Evolutionary conservation across 495 filamentous ascomycete species (phyloP), one percentile per base, ranked within the genome.

Genomic region (Evansstolkia leycettana): DNA sequence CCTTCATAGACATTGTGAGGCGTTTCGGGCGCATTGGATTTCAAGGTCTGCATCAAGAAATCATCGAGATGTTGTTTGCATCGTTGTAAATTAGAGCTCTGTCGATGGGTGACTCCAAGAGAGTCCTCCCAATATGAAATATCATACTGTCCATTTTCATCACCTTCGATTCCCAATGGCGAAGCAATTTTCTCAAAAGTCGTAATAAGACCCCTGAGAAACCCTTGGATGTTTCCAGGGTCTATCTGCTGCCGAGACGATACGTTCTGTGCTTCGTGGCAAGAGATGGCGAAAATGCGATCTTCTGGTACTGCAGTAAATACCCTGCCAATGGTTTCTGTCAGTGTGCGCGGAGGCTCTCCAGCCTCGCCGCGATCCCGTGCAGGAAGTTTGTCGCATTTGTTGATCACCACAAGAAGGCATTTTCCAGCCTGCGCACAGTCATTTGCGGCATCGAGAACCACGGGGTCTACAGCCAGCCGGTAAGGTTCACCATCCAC

Each of bases 51-150:
- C 17, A 36, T 48, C 14, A 88, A 58, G 51, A 93, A 96, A 17
- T 66, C 67, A 19, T 80, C 68, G 0, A 96, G 69, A 45, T 83
- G 73, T 16, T 56, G 48, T 12, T 75, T 52, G 44, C 89, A 94
- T 42, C 70, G 65, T 36, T 78, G 64, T 24, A 99, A 69, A 35
- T 95, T 77, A 40, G 82, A 69, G 26, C 81, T 73, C 59, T 96
- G 90, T 34, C 90, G 78, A 58, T 88, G 84, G 2, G 84, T 90
- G 16, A 93, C 87, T 14, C 87, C 85, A 8, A 94, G 70, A 7
- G 89, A 83, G 41, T 93, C 83, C 58, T 88, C 74, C 69, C 81
- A 78, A 39, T 72, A 63, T n/a, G 69, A 72, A 23, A 50, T 44
- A 44, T 74, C 65, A 41, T 55, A 52, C 40, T 53, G 43, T 28